phyloP scores from a whole-genome alignment of 2,329 filamentous ascomycete species.

The Thielaviopsis euricoi region DNA sequence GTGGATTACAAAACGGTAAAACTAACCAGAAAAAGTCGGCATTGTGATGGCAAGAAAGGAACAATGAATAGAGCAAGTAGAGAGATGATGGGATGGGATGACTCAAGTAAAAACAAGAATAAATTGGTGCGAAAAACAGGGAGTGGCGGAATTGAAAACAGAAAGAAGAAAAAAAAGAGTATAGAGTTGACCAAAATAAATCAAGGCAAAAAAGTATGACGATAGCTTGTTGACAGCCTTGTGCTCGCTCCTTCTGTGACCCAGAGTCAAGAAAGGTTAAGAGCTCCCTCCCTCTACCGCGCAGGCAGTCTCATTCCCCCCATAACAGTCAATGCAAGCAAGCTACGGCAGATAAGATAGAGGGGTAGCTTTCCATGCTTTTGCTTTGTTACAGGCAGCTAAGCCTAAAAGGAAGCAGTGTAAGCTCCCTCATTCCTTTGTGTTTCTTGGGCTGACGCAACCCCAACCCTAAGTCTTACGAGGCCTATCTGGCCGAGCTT shows the following conservation, averaged over 20 bases:
- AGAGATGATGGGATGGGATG: not conserved
- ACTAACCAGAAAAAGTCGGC: not conserved
- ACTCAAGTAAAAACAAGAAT: not conserved
- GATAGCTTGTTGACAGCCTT: constrained; percentile 9
- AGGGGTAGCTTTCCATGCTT: not conserved
- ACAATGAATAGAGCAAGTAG: not conserved
- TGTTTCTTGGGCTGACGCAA: too few species aligned
- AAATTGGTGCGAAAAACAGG: not conserved
- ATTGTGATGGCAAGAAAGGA: not conserved
- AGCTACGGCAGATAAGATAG: not conserved
- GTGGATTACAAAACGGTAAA: not conserved
- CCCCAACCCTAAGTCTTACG: too few species aligned
- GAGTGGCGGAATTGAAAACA: not conserved
- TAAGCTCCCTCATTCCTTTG: not conserved
- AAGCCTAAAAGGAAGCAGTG: not conserved
- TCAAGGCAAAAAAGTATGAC: not conserved
- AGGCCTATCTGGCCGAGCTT: too few species aligned
- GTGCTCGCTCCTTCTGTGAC: not conserved
- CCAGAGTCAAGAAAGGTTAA: not conserved
- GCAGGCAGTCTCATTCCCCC: too few species aligned
- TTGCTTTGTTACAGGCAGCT: not conserved
- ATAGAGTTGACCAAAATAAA: not conserved
- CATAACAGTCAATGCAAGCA: too few species aligned
- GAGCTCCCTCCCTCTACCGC: too few species aligned
- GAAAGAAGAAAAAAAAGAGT: not conserved